Base-by-base conservation (phyloP, 306 rosid species). In the Citrullus amarus region DNA sequence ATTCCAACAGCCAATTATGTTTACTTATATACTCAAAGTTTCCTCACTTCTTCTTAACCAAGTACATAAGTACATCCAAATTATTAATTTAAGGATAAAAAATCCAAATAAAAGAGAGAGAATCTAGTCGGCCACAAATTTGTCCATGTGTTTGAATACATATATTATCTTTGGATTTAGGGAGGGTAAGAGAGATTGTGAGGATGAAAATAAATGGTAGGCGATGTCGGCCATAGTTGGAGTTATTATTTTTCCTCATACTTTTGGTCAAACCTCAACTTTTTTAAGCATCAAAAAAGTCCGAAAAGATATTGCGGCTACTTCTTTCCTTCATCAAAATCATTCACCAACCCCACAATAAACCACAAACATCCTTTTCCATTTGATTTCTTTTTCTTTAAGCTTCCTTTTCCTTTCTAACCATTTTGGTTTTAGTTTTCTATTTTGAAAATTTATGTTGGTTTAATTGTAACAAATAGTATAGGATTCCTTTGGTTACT, bases 161-260 rank as follows among this genome's bases (percentile, higher is more conserved):
- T 32, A 63, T 14, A 63, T 15, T 6, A 5, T 13, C 6, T 0
- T 28, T 28, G 18, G 9, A 34, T 55, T 16, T 16, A 15, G 2
- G 41, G 14, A 43, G n/a, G 53, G 22, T 51, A 2, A 55, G 2
- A 5, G 53, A 55, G 14, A 34, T 36, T 38, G 20, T 9, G 66
- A 76, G 68, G 66, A 41, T 57, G 79, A 36, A 57, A 57, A 58
- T 3, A 9, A 57, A 57, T 25, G 65, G 54, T n/a, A 43, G 54
- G 20, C 67, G 20, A 76, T 76, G 79, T 76, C 79, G 79, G 79
- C 67, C 79, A 76, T 76, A 8, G 30, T 28, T 74, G 46, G 22
- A 30, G 7, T 65, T 65, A 65, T 65, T 53, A 53, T 53, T 46
- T 13, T 13, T 48, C 6, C 57, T 51, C 56, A 5, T 53, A 17